phyloP scores from a whole-genome alignment of 768 basidiomycete species.

The Naganishia kalamii region DNA sequence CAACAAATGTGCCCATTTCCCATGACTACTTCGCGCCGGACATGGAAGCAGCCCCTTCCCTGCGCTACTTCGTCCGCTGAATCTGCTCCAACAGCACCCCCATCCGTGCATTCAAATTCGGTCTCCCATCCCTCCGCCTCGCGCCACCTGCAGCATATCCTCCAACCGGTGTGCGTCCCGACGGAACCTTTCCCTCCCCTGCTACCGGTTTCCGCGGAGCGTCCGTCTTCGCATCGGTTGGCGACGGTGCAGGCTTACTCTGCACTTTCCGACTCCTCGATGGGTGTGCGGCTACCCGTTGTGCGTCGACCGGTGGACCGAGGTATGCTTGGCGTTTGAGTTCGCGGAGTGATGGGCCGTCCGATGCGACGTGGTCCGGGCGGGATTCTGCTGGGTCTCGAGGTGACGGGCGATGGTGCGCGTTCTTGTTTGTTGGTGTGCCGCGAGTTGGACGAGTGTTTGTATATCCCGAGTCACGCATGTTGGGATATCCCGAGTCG shows the following conservation, averaged over 20 bases:
- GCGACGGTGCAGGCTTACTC: neutral
- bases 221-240: neutral
- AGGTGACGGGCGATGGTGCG: neutral
- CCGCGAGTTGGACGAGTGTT: neutral
- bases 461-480: neutral
- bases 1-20: too few species aligned
- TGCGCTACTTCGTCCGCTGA: slow-evolving; percentile 50
- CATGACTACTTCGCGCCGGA: too few species aligned
- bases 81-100: slow-evolving; percentile 78
- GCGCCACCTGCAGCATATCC: neutral
- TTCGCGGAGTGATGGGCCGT: slow-evolving; percentile 3
- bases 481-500: neutral
- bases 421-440: neutral
- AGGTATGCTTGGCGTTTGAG: slow-evolving; percentile 24
- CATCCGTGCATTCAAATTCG: slow-evolving; percentile 84
- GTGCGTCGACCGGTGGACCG: neutral
- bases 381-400: neutral
- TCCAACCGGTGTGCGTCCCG: neutral
- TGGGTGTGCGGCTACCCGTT: slow-evolving; percentile 2
- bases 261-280: neutral
- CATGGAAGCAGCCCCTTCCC: too few species aligned
- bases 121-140: slow-evolving; percentile 48
- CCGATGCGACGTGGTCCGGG: neutral
- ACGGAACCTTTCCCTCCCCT: neutral
- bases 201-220: neutral